These are phyloP conservation scores for Fusarium ambrosium DNA, from an alignment of 2,329 filamentous ascomycete genomes.

Conservation along the genomic window DNA sequence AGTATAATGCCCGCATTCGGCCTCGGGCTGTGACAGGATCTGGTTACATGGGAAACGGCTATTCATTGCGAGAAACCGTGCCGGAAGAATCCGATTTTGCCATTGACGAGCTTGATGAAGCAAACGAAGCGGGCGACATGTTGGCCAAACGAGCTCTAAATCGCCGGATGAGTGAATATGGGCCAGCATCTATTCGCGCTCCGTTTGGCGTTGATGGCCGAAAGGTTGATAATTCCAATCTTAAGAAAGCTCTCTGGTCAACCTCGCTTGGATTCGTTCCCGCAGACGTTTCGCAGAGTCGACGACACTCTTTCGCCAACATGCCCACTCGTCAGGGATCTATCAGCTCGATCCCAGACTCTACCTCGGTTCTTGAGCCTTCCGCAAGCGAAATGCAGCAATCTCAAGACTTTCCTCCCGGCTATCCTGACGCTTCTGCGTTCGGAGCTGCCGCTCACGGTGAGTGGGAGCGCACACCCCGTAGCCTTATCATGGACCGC, in stretches of 20 bases:
- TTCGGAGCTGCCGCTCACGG: slow-evolving; percentile 56
- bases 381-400: slow-evolving; percentile 59
- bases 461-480: slow-evolving; percentile 48
- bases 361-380: slow-evolving; percentile 61
- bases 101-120: slow-evolving; percentile 79
- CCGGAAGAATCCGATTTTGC: slow-evolving; percentile 78
- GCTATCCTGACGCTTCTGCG: slow-evolving; percentile 56
- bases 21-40: slow-evolving; percentile 70
- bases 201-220: slow-evolving; percentile 70
- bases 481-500: not conserved
- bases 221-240: slow-evolving; percentile 68
- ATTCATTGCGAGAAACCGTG: slow-evolving; percentile 70
- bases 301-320: slow-evolving; percentile 84
- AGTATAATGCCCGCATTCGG: slow-evolving; percentile 68
- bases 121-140: slow-evolving; percentile 64
- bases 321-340: slow-evolving; percentile 75
- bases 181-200: slow-evolving; percentile 60
- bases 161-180: slow-evolving; percentile 71
- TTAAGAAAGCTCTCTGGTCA: slow-evolving; percentile 79
- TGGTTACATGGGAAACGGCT: slow-evolving; percentile 68
- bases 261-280: slow-evolving; percentile 76
- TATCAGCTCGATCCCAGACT: slow-evolving; percentile 71
- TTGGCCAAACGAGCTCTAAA: slow-evolving; percentile 61
- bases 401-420: slow-evolving; percentile 58
- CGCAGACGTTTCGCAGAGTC: slow-evolving; percentile 77